Conservation (phyloP, 441 rosid species). For the Theobroma grandiflorum region DNA sequence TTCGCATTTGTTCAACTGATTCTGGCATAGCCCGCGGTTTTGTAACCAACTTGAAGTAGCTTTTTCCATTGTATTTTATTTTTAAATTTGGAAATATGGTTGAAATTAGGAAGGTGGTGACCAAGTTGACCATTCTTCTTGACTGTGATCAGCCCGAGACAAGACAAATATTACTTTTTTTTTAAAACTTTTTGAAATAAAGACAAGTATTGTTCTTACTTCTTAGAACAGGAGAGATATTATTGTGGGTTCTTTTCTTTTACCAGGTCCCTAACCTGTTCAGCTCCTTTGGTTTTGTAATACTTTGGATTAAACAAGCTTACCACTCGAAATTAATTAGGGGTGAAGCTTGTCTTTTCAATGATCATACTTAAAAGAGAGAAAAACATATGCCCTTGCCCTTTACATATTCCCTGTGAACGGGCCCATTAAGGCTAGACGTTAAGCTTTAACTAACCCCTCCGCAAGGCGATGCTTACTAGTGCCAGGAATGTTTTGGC, state of each 20-base stretch:
- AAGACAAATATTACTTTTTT: too few species aligned
- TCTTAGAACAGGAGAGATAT: neutral
- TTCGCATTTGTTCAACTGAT: neutral
- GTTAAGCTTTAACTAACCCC: neutral
- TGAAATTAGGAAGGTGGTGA: neutral
- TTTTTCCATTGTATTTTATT: too few species aligned
- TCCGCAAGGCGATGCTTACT: neutral
- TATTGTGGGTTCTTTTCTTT: neutral
- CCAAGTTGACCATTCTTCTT: neutral
- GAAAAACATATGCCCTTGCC: neutral
- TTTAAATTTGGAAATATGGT: neutral
- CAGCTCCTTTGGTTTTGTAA: neutral
- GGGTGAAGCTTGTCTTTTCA: slow-evolving; percentile 5
- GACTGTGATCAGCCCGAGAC: neutral
- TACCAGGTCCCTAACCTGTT: neutral
- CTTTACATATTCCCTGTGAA: neutral
- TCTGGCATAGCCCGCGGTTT: neutral
- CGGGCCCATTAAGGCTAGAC: neutral
- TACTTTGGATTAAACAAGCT: neutral
- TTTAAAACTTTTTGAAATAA: too few species aligned
- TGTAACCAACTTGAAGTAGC: neutral
- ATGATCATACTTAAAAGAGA: neutral
- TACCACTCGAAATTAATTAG: neutral
- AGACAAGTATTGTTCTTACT: neutral
- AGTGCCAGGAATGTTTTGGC: neutral